A percentile compares a stretch with the other conserved stretches of the same genome.
Conservation (phyloP, 2,329 filamentous ascomycete genomes). For the Fusarium mexicanum region DNA sequence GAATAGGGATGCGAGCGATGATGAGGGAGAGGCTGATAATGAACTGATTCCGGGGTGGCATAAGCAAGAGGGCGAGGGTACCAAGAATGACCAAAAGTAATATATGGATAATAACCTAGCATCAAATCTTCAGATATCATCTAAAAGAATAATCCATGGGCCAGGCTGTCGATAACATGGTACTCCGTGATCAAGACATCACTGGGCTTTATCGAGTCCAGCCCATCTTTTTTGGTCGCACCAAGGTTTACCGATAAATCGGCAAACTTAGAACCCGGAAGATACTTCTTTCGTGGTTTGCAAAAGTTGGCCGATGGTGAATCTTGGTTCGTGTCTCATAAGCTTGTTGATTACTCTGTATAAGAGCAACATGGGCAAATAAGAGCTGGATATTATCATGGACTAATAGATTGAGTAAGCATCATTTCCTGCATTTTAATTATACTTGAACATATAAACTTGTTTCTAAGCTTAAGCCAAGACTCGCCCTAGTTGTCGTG, state of each 20-base stretch:
- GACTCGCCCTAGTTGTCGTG: not conserved
- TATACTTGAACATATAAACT: not conserved
- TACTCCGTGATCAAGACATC: not conserved
- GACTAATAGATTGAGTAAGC: not conserved
- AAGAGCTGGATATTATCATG: accelerated
- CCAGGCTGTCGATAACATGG: not conserved
- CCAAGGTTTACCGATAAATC: too few relatives aligned
- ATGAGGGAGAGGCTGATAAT: constrained; percentile 57
- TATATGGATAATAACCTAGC: not conserved
- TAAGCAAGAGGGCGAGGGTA: constrained; percentile 7
- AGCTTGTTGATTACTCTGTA: too few relatives aligned
- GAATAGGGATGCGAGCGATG: constrained; percentile 37
- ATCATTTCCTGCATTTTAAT: too few relatives aligned
- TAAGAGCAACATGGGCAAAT: too few relatives aligned
- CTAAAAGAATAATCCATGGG: not conserved
- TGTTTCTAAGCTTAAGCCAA: not conserved
- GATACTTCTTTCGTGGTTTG: not conserved
- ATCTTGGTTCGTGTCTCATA: not conserved
- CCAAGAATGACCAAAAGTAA: not conserved
- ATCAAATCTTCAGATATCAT: not conserved
- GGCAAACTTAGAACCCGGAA: too few relatives aligned
- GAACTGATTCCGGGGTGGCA: constrained; percentile 51
- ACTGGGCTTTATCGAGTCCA: not conserved
- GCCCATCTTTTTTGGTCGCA: not conserved
- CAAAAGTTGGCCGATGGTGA: not conserved